phyloP scores from a whole-genome alignment of 257 asterid species.

The Przewalskia tangutica region DNA sequence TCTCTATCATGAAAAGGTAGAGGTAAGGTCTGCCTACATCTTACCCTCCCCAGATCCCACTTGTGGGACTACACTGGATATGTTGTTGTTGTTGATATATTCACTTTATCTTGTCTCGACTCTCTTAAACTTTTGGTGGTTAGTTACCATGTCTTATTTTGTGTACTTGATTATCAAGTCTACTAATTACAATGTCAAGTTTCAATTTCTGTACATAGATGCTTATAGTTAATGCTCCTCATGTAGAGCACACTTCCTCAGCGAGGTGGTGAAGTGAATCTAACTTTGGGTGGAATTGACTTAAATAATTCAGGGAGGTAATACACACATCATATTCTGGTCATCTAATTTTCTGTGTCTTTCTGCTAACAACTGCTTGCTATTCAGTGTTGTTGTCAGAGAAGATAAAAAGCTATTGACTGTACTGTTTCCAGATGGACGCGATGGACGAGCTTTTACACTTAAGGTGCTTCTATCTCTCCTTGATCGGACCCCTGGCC shows the following conservation, averaged over 20 bases:
- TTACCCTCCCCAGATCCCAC: too few species aligned
- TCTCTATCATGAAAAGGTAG: too few species aligned
- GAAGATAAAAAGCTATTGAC: slow-evolving; percentile 87
- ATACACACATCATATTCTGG: neutral
- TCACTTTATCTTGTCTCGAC: neutral
- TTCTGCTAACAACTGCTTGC: slow-evolving; percentile 3
- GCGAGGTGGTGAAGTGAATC: slow-evolving; percentile 92
- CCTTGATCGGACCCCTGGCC: neutral
- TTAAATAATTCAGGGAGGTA: slow-evolving; percentile 93
- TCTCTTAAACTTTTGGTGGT: neutral
- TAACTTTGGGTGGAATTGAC: slow-evolving; percentile 91
- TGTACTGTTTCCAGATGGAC: slow-evolving; percentile 90
- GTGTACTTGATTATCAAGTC: neutral
- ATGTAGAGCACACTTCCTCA: slow-evolving; percentile 81
- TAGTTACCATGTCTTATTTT: neutral
- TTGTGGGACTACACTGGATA: too few species aligned
- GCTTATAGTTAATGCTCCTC: slow-evolving; percentile 1
- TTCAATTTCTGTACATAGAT: neutral
- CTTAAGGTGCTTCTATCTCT: slow-evolving; percentile 50
- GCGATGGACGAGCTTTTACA: slow-evolving; percentile 93
- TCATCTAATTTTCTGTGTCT: neutral
- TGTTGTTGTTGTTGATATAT: neutral
- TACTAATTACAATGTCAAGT: slow-evolving; percentile 1
- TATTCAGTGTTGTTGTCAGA: slow-evolving; percentile 87
- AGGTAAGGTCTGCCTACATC: too few species aligned